Conservation (phyloP, 1,284 basidiomycete genomes). For the Leccinum subrobustum region DNA sequence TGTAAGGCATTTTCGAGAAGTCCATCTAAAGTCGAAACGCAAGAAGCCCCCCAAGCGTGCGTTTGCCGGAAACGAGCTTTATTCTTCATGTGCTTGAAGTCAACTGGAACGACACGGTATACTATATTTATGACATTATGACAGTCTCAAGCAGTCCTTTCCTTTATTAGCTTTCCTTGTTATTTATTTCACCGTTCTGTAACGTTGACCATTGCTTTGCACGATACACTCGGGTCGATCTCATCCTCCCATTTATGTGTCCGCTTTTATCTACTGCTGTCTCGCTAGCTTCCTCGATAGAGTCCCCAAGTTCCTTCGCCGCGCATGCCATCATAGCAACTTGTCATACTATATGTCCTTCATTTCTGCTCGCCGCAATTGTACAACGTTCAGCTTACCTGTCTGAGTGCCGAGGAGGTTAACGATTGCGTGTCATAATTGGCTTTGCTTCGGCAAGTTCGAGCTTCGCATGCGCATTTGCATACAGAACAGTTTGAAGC, state of each 20-base stretch:
- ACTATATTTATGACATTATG: background rate
- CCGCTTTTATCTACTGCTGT: background rate
- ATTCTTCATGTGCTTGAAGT: background rate
- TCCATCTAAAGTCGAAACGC: slow-evolving; percentile 19
- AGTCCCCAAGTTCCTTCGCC: background rate
- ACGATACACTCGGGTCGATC: slow-evolving; percentile 2
- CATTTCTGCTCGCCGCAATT: slow-evolving; percentile 1
- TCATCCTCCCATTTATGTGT: background rate
- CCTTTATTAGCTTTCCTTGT: background rate
- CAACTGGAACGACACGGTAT: background rate
- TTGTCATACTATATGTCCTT: background rate
- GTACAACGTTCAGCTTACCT: background rate
- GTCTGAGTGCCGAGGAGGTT: too few species aligned
- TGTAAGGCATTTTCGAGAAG: slow-evolving; percentile 13
- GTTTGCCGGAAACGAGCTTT: background rate
- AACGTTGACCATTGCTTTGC: background rate
- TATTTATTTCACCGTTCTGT: background rate
- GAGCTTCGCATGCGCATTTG: too few species aligned
- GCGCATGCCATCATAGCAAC: background rate
- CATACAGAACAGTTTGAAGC: too few species aligned
- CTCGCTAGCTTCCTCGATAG: background rate
- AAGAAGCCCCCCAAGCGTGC: background rate
- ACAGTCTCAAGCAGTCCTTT: background rate
- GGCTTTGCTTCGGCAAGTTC: too few species aligned
- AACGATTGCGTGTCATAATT: too few species aligned